Conservation (phyloP, 345 rosid species). For the Salix exigua region DNA sequence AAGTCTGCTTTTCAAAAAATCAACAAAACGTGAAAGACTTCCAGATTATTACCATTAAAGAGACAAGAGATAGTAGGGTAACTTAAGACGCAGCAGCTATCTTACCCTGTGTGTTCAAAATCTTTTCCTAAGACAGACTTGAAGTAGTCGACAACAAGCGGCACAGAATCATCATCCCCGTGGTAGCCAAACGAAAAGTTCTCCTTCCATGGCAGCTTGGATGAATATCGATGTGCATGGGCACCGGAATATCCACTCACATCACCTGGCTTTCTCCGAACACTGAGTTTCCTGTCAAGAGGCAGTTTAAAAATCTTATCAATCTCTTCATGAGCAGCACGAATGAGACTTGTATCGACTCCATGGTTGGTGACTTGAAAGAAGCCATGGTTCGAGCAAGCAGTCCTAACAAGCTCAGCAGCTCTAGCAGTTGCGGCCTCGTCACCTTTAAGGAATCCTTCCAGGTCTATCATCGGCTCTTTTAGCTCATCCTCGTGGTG, state of each 20-base stretch:
- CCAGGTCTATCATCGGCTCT: slow-evolving; percentile 50
- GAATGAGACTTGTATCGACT: slow-evolving; percentile 33
- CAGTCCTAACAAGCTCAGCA: slow-evolving; percentile 32
- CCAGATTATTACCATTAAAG: neutral
- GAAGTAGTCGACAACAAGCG: slow-evolving; percentile 38
- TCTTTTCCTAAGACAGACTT: slow-evolving; percentile 42
- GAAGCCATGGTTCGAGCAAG: slow-evolving; percentile 56
- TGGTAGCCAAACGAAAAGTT: slow-evolving; percentile 40
- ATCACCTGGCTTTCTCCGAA: slow-evolving; percentile 31
- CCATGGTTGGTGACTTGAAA: slow-evolving; percentile 62
- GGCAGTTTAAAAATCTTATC: slow-evolving; percentile 45
- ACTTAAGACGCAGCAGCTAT: neutral
- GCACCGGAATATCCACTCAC: slow-evolving; percentile 51
- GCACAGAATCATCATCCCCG: slow-evolving; percentile 8
- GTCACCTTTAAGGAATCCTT: slow-evolving; percentile 41
- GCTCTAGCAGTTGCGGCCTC: slow-evolving; percentile 30
- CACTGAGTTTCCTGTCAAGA: slow-evolving; percentile 31
- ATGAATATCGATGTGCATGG: slow-evolving; percentile 44
- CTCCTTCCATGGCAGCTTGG: slow-evolving; percentile 72
- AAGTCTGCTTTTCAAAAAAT: neutral
- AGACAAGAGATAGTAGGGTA: neutral
- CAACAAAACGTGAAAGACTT: neutral
- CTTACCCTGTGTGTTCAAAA: slow-evolving; percentile 46
- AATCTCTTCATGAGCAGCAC: slow-evolving; percentile 29
- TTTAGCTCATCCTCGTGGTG: slow-evolving; percentile 30